Base-by-base conservation (phyloP, 306 rosid species). In the Rosa multiflora region DNA sequence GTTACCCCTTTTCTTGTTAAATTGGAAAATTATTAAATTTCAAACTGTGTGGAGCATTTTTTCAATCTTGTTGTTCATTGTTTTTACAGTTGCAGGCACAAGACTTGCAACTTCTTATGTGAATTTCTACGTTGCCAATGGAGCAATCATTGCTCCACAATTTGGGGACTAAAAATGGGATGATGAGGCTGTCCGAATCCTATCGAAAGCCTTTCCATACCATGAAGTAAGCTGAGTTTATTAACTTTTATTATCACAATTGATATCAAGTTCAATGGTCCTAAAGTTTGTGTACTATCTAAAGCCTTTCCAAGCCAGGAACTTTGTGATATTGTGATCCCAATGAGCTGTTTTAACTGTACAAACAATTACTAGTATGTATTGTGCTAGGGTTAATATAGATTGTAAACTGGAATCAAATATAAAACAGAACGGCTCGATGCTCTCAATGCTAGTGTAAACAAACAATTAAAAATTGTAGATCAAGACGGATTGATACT, bases 31-130 rank as follows among this genome's bases (percentile, higher is more conserved):
- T 37, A 17, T 10, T 49, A 23, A 72, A 72, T 26, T 26, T 72
- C 15, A 56, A 37, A 48, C 71, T 78, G 10, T 76, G 82, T 46
- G 73, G 37, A 74, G 46, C 52, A 44, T 32, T 23, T 14, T 69
- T 83, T 46, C 71, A 63, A 67, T 23, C 20, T 42, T 70, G 77
- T 40, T 74, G 35, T 10, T 73, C 32, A 72, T 53, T 75, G 70
- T 76, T 53, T 73, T 47, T 70, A 47, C 71, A 32, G 51, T 79
- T 82, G 23, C 81, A 0, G 87, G 90, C 74, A 79, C 88, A 40
- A 92, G 98, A 85, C 97, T 94, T 72, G 98, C 97, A 56, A 97
- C 97, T 75, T 89, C 94, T 21, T 94, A 92, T 46, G 92, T 88
- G 46, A 94, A 94, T 85, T 94, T 94, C 78, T 94, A 94, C 88